Base-by-base conservation (phyloP, 176 grass and related monocot species). In the Hsuehochloa calcarea region DNA sequence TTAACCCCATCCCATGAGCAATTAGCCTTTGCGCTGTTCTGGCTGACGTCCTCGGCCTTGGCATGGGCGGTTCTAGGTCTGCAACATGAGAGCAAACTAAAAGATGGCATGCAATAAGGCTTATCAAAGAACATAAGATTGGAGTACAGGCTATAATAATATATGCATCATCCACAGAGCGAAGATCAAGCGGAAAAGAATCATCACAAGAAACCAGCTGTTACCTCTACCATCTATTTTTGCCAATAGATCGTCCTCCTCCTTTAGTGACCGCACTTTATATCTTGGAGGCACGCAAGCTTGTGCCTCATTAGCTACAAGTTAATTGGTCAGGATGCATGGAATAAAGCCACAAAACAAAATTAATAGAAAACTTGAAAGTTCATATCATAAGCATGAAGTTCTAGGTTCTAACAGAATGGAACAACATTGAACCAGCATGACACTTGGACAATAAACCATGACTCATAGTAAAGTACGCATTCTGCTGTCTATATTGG, bases 31-130 rank as follows among this genome's bases (percentile, higher is more conserved):
- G 91, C 4, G 93, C 91, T 12, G 96, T 92, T 63, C 91, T 89
- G 62, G 89, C 85, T 25, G 91, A 95, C 34, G 96, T 98, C 84
- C 95, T 98, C 0, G 88, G 96, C n/a, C 96, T 89, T 10, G 89
- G 84, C 61, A 64, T 90, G 38, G 96, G 91, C 3, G 96, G 96
- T 87, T 98, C 89, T 58, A 98, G 68, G 86, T 98, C 96, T 97
- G 89, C 51, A 81, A 70, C 27, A 5, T 29, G 39, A 3, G 59
- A 78, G 10, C 50, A 78, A 55, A 13, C 27, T 39, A 41, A 65
- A 19, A 51, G 41, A 26, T 9, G 61, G n/a, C 49, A 29, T 54
- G 45, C 22, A 1, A 15, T 7, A 39, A 20, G 31, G n/a, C 38
- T 31, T 13, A 44, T 67, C n/a, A 43, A 84, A 47, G 31, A 74